Percentiles rank a stretch among this genome's conserved stretches.
These are phyloP conservation scores for Hysterangium stoloniferum DNA, from an alignment of 768 basidiomycete species.

Conservation along the genomic window DNA sequence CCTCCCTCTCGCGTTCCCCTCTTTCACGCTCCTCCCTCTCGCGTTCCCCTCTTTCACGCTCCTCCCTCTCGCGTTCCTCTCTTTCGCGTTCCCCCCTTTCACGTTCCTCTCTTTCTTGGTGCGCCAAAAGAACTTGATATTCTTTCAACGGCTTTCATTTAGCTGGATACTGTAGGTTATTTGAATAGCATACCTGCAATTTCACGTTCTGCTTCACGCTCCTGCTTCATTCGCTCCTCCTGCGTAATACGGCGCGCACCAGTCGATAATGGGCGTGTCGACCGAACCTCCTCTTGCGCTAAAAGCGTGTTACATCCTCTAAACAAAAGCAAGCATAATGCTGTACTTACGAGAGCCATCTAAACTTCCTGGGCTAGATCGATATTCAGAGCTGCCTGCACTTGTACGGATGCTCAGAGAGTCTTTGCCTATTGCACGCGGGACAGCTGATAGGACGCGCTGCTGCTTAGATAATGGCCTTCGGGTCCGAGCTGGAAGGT, in stretches of 20 bases:
- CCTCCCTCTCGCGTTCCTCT: slow-evolving; percentile 3
- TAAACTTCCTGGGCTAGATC: slow-evolving; percentile 1
- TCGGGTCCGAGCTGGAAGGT: neutral
- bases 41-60: neutral
- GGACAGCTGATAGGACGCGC: slow-evolving; percentile 8
- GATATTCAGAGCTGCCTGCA: neutral
- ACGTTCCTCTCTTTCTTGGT: neutral
- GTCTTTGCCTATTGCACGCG: slow-evolving; percentile 1
- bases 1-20: slow-evolving; percentile 4
- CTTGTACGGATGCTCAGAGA: slow-evolving; percentile 3
- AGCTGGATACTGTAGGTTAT: neutral
- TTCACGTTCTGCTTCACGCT: slow-evolving; percentile 8
- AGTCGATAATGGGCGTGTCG: neutral
- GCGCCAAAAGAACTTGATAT: slow-evolving; percentile 6
- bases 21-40: slow-evolving; percentile 4
- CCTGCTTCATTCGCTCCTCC: slow-evolving; percentile 8
- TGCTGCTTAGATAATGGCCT: slow-evolving; percentile 10
- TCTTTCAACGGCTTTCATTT: neutral
- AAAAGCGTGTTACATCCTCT: neutral
- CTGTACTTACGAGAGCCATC: slow-evolving; percentile 1
- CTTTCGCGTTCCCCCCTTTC: slow-evolving; percentile 2
- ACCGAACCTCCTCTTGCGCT: neutral
- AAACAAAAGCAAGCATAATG: neutral
- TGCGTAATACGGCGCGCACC: slow-evolving; percentile 9
- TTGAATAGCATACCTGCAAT: neutral